phyloP scores from a whole-genome alignment of 2,329 filamentous ascomycete genomes.

The Pyrenophora tritici-repentis region DNA sequence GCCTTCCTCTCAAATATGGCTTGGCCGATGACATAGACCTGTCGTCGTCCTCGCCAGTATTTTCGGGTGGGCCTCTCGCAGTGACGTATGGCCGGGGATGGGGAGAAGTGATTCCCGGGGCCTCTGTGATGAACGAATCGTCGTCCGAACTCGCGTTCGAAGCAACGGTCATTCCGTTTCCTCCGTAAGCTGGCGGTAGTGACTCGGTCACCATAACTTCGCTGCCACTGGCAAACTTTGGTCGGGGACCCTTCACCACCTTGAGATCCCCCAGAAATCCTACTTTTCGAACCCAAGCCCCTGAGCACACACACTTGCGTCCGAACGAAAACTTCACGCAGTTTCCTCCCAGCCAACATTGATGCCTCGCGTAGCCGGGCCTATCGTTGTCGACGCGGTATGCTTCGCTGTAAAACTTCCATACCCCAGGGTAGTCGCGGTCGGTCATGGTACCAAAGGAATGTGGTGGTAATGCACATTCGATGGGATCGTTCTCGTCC shows the following conservation, averaged over 20 bases:
- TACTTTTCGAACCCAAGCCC: not conserved
- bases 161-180: conserved; percentile 1
- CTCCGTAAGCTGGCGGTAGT: not conserved
- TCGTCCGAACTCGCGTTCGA: not conserved
- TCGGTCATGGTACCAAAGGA: too few species aligned
- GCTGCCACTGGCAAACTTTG: not conserved
- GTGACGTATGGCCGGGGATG: not conserved
- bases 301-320: not conserved
- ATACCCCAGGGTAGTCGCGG: too few species aligned
- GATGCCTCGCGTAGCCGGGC: not conserved
- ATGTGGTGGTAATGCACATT: not conserved
- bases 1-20: not conserved
- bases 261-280: too few species aligned
- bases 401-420: not conserved
- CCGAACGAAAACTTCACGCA: not conserved
- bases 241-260: not conserved
- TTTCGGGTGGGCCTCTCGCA: not conserved
- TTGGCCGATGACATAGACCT: not conserved
- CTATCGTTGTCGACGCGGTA: not conserved
- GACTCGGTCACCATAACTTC: not conserved
- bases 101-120: not conserved
- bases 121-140: not conserved
- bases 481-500: not conserved
- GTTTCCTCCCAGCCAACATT: not conserved
- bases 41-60: not conserved